Evolutionary conservation across 441 rosid genomes (phyloP).

Genomic region (Geranium incanum): DNA sequence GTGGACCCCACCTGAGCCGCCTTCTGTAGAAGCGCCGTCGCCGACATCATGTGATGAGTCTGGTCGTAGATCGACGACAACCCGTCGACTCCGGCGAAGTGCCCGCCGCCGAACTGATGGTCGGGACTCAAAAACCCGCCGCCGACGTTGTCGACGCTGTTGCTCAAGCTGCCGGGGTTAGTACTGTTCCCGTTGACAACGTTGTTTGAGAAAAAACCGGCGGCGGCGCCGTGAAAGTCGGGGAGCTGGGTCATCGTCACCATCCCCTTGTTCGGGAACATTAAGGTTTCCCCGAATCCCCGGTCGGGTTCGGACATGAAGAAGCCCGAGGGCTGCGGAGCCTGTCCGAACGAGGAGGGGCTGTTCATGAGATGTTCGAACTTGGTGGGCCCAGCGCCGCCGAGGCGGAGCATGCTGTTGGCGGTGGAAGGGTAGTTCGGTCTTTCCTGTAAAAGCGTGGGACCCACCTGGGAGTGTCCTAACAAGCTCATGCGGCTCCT

Average conservation of each 20-base stretch:
- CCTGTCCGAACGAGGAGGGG: constrained; percentile 17
- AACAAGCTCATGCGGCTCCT: constrained; percentile 24
- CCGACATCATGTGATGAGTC: constrained; percentile 29
- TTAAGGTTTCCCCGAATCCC: background rate
- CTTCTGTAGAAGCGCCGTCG: constrained; percentile 53
- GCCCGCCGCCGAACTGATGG: too few relatives aligned
- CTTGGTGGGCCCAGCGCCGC: constrained; percentile 23
- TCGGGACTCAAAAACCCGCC: too few relatives aligned
- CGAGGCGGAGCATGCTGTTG: constrained; percentile 33
- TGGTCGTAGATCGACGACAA: constrained; percentile 23
- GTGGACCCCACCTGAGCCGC: constrained; percentile 54
- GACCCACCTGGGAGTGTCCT: constrained; percentile 13
- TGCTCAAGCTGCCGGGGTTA: too few relatives aligned
- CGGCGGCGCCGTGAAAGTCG: too few relatives aligned
- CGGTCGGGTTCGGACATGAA: constrained; percentile 21
- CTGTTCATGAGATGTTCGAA: constrained; percentile 28
- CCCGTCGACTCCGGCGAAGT: constrained; percentile 20
- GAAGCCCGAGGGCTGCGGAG: constrained; percentile 26
- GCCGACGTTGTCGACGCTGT: too few relatives aligned
- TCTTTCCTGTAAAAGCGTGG: background rate
- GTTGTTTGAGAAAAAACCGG: too few relatives aligned
- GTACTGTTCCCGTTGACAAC: too few relatives aligned
- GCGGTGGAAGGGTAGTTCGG: constrained; percentile 23
- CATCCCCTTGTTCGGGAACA: constrained; percentile 25
- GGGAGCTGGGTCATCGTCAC: constrained; percentile 10